Base-by-base conservation (phyloP, 345 rosid species). In the Rhodamnia argentea region DNA sequence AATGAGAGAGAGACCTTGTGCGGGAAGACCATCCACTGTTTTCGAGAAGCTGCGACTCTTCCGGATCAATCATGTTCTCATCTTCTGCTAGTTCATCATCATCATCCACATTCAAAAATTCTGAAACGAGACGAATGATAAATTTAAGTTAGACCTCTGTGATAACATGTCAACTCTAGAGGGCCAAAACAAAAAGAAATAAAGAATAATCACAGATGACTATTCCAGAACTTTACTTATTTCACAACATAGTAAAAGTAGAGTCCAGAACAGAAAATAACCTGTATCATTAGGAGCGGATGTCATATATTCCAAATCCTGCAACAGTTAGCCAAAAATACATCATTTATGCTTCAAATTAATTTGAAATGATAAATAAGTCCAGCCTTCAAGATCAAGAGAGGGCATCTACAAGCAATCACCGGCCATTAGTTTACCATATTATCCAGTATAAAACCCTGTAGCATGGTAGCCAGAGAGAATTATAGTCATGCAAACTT, bases 11-110 rank as follows among this genome's bases (percentile, higher is more conserved):
- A 83, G 56, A 98, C 99, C 99, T 98, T 75, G 99, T 95, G 84
- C 98, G 99, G 85, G 98, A 93, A 90, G 99, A 98, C 99, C 99
- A 98, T 44, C 99, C 98, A 90, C 92, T 95, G 85, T 96, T 98
- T 85, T 96, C 99, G 60, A 94, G 92, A 90, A 96, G 91, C 85
- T 86, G 90, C 84, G 93, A 83, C 52, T 94, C 97, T 82, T 96
- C 96, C 84, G 89, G 89, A 64, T 87, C 75, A 9, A 90, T 93
- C 90, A 89, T 88, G 55, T 88, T 93, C 83, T 93, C 92, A 42
- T 94, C 93, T 78, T 93, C 95, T 85, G 93, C 98, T 50, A 87
- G 96, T 74, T 86, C 85, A 70, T 96, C 99, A 32, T 96, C 98
- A 91, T 98, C 99, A 87, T 98, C 96, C 75, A 94, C 96, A 82